Evolutionary conservation across 148 eudicot genomes (phyloP).

Genomic region (Vaccinium macrocarpon): DNA sequence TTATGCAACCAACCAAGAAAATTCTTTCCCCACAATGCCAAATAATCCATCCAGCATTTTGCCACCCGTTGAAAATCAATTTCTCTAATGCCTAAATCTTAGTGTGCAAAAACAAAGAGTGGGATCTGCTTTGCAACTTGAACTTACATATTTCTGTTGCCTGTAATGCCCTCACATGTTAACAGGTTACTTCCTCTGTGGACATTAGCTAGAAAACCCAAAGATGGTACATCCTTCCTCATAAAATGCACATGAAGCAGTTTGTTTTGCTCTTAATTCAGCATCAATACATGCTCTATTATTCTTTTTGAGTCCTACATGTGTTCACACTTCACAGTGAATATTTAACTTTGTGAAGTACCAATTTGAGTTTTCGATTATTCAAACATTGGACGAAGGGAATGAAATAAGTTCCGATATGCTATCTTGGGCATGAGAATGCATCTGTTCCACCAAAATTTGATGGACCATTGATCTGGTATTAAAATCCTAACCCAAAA

Average conservation of each 20-base stretch:
- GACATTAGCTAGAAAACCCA: neutral
- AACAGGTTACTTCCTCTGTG: neutral
- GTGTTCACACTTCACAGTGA: neutral
- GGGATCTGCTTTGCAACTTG: conserved; percentile 40
- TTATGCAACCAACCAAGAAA: too few species aligned
- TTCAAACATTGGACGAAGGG: neutral
- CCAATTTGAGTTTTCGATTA: neutral
- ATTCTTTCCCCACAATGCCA: too few species aligned
- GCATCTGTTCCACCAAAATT: neutral
- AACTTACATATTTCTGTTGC: conserved; percentile 24
- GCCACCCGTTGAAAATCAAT: neutral
- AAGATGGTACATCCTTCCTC: neutral
- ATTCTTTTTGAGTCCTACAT: neutral
- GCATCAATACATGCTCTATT: neutral
- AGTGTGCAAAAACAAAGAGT: conserved; percentile 21
- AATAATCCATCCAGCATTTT: too few species aligned
- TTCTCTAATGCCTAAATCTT: conserved; percentile 18
- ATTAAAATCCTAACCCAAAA: neutral
- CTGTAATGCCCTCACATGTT: conserved; percentile 29
- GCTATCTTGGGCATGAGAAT: neutral
- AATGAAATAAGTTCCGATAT: neutral
- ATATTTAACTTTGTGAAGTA: neutral
- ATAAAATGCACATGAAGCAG: neutral
- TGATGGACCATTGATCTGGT: neutral
- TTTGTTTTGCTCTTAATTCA: neutral